A percentile compares a stretch with the other conserved stretches of the same genome.
These are phyloP conservation scores for Diaporthe batatas DNA, from an alignment of 2,329 filamentous ascomycete species.

Conservation along the genomic window DNA sequence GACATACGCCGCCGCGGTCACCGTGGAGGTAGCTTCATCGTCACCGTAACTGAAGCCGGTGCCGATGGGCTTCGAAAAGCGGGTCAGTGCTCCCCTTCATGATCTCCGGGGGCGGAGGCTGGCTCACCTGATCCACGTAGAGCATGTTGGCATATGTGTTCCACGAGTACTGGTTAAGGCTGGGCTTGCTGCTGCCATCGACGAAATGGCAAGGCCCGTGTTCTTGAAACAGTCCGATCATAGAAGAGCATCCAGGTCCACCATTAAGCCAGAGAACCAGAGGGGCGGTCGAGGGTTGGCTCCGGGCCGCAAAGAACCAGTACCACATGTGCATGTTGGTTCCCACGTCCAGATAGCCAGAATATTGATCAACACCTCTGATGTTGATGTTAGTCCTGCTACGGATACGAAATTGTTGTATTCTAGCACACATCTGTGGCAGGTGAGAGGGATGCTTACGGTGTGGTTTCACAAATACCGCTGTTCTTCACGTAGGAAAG, in stretches of 20 bases:
- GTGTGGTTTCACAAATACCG: slow-evolving; percentile 64
- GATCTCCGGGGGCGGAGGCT: rapidly evolving
- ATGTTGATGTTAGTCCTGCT: no score
- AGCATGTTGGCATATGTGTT: slow-evolving; percentile 60
- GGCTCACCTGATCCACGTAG: slow-evolving; percentile 51
- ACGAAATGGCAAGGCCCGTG: slow-evolving; percentile 60
- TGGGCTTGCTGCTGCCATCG: slow-evolving; percentile 52
- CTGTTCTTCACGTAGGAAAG: slow-evolving; percentile 65
- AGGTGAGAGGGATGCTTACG: slow-evolving; percentile 30
- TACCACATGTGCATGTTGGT: slow-evolving; percentile 48
- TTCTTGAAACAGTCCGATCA: slow-evolving; percentile 58
- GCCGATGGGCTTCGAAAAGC: slow-evolving; percentile 43
- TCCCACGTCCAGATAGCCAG: slow-evolving; percentile 60
- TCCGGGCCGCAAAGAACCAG: slow-evolving; percentile 53
- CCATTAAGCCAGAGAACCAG: slow-evolving; percentile 56
- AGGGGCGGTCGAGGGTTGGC: slow-evolving; percentile 50
- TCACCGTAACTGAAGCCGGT: slow-evolving; percentile 55
- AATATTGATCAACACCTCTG: slow-evolving; percentile 62
- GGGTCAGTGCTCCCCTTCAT: neutral
- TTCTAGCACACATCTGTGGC: no score
- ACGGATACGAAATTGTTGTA: no score
- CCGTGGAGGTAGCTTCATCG: slow-evolving; percentile 55
- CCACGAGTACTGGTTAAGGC: slow-evolving; percentile 59
- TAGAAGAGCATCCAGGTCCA: slow-evolving; percentile 56
- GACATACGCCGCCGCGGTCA: slow-evolving; percentile 62